Evolutionary conservation across 371 early-diverging fungal genomes (phyloP), one percentile per base, ranked within the genome.

Genomic region (Batrachochytrium dendrobatidis): DNA sequence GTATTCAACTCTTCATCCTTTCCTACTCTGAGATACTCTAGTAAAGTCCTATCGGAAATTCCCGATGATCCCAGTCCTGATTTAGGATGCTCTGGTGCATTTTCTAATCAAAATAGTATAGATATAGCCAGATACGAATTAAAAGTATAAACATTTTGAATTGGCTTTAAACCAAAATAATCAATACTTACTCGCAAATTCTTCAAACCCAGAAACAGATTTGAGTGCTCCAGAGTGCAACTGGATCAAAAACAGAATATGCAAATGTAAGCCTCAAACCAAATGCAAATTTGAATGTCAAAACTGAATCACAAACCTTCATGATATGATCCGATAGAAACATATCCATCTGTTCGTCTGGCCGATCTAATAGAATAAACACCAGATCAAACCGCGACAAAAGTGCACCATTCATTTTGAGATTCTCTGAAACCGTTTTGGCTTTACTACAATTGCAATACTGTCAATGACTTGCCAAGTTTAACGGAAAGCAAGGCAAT

Each of bases 351-450:
- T 76, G 72, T 50, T 77, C 73, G 48, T 84, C 73, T 0, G 84
- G 77, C 25, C 70, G 82, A 72, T 99, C 99, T 53, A 95, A 74
- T 22, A 99, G 82, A 34, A 99, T 80, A 65, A 89, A 95, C 2
- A 99, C 74, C 58, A 99, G 76, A 74, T 99, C 99, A 71, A 99
- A 99, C 68, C 82, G 63, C 25, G 68, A 68, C n/a, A 64, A 44
- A 7, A 72, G 56, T 0, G 67, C 68, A 28, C 73, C 55, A 50
- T 74, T 81, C 81, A 89, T 85, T 61, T 79, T 82, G 48, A 87
- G 68, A 64, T 89, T 89, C 60, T 87, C 88, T 0, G 84, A 71
- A 0, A 87, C 81, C 3, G 87, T 84, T 64, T 88, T 91, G 35
- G 81, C 73, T 71, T 84, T 86, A 70, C 84, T 86, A 70, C 79